phyloP scores from a whole-genome alignment of 495 filamentous ascomycete species.

The Podospora conica region DNA sequence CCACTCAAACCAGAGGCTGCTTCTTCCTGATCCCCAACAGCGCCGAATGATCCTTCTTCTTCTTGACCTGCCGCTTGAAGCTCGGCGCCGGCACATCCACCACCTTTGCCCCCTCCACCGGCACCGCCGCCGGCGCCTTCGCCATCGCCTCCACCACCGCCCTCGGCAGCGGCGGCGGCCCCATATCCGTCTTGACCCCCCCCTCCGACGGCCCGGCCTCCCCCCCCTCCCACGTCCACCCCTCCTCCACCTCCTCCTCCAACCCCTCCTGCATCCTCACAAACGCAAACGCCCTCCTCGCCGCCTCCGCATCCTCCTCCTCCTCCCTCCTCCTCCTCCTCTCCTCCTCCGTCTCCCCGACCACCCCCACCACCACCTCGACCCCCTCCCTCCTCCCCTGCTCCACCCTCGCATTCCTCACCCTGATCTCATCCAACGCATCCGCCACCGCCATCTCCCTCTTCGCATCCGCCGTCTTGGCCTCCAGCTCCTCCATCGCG shows the following conservation, averaged over 20 bases:
- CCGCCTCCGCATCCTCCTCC: conserved; percentile 79
- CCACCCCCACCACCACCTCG: conserved; percentile 40
- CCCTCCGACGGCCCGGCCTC: neutral
- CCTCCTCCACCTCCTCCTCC: conserved; percentile 45
- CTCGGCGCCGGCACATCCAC: conserved; percentile 50
- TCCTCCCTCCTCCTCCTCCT: conserved; percentile 59
- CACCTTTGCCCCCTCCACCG: conserved; percentile 20
- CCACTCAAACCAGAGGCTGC: conserved; percentile 40
- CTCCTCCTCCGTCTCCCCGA: conserved; percentile 37
- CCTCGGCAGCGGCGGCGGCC: neutral
- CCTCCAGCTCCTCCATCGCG: conserved; percentile 83
- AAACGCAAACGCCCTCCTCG: conserved; percentile 69
- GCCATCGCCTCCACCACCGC: conserved; percentile 32
- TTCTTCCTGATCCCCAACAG: conserved; percentile 91
- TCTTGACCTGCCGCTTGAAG: conserved; percentile 74
- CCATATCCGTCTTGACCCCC: conserved; percentile 4
- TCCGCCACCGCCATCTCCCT: conserved; percentile 96
- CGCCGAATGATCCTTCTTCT: conserved; percentile 70
- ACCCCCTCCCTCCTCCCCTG: conserved; percentile 56
- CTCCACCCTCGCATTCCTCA: conserved; percentile 80
- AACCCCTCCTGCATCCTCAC: conserved; percentile 35
- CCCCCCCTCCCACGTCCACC: conserved; percentile 14
- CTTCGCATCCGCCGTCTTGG: conserved; percentile 84
- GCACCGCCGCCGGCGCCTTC: conserved; percentile 21
- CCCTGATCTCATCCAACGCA: conserved; percentile 90